A percentile compares a stretch with the other conserved stretches of the same genome.
Evolutionary conservation across 139 green algal species (phyloP).

Genomic region (Chlorella ohadii): DNA sequence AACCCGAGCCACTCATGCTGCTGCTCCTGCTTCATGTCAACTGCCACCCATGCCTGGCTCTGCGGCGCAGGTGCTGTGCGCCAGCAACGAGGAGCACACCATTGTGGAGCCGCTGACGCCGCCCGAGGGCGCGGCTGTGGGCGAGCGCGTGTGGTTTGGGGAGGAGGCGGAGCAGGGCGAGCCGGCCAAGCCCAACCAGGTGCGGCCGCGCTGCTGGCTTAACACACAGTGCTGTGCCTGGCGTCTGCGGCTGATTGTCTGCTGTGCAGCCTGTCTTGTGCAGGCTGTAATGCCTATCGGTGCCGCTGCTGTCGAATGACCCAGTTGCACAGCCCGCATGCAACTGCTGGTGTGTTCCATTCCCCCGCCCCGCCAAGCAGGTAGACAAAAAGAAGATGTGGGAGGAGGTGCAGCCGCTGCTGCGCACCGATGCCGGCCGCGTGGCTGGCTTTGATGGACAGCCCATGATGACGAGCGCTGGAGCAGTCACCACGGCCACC

Average conservation of each 20-base stretch:
- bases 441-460: conserved; percentile 63
- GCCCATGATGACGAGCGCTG: conserved; percentile 71
- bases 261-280: too few relatives aligned
- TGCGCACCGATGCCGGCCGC: conserved; percentile 59
- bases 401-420: conserved; percentile 72
- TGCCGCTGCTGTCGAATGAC: too few relatives aligned
- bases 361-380: not conserved
- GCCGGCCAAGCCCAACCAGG: conserved; percentile 52
- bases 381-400: conserved; percentile 92
- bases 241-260: too few relatives aligned
- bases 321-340: too few relatives aligned
- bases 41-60: too few relatives aligned
- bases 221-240: too few relatives aligned
- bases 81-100: conserved; percentile 80
- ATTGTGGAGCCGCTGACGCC: conserved; percentile 79
- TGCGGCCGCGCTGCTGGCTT: not conserved
- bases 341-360: too few relatives aligned
- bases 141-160: conserved; percentile 80
- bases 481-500: conserved; percentile 57
- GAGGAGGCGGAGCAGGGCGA: conserved; percentile 46
- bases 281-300: too few relatives aligned
- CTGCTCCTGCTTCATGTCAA: too few relatives aligned
- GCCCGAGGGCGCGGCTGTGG: conserved; percentile 76
- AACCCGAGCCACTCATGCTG: too few relatives aligned
- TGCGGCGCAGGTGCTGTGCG: conserved; percentile 75